Percentiles rank a stretch among this genome's conserved stretches.
Evolutionary conservation across 2,329 filamentous ascomycete species (phyloP).

Genomic region (Monilinia laxa): DNA sequence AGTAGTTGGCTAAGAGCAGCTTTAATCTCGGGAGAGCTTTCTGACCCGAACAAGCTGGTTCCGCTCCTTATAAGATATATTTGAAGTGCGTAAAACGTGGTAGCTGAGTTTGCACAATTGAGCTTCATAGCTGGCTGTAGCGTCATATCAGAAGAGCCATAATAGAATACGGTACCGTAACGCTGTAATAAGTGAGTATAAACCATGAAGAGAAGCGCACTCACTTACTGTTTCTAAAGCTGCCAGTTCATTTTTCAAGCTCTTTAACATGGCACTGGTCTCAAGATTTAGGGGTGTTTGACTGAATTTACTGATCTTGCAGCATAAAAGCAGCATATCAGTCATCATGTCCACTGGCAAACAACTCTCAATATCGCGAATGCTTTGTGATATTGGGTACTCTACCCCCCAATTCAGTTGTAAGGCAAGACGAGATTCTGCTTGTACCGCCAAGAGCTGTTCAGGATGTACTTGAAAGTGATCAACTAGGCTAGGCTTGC

Average conservation of each 20-base stretch:
- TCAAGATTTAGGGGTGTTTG: neutral
- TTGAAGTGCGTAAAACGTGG: slow-evolving; percentile 22
- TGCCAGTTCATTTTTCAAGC: neutral
- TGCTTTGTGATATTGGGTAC: slow-evolving; percentile 27
- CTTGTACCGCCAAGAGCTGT: slow-evolving; percentile 14
- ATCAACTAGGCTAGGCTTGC: slow-evolving; percentile 22
- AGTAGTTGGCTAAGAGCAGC: slow-evolving; percentile 18
- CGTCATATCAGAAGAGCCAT: slow-evolving; percentile 26
- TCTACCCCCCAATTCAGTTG: slow-evolving; percentile 26
- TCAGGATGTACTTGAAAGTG: slow-evolving; percentile 24
- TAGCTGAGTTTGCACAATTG: slow-evolving; percentile 25
- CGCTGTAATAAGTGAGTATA: neutral
- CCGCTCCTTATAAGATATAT: slow-evolving; percentile 19
- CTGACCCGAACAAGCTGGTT: slow-evolving; percentile 11
- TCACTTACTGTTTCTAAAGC: slow-evolving; percentile 14
- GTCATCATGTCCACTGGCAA: slow-evolving; percentile 28
- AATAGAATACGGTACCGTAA: slow-evolving; percentile 22
- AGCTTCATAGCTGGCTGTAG: slow-evolving; percentile 27
- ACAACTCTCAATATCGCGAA: slow-evolving; percentile 27
- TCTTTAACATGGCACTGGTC: neutral
- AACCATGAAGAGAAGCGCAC: neutral
- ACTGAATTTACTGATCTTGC: slow-evolving; percentile 10
- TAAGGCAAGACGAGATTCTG: slow-evolving; percentile 24
- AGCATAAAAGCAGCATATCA: slow-evolving; percentile 24
- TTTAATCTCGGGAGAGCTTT: neutral